These are phyloP conservation scores for Tricladium varicosporioides DNA, from an alignment of 2,329 filamentous ascomycete genomes.

Conservation along the genomic window DNA sequence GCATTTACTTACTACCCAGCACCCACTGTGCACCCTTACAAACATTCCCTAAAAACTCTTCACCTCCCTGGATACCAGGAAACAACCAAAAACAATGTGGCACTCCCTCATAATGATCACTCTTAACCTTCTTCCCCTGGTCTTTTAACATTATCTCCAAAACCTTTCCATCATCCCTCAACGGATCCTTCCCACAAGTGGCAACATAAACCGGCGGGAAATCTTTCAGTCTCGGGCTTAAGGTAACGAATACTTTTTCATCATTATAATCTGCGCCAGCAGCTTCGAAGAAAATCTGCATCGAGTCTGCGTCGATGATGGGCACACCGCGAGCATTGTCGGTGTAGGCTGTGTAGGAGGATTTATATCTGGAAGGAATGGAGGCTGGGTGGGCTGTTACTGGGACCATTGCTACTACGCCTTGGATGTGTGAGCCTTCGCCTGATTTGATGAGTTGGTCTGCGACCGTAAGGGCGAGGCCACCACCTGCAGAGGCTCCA, in stretches of 20 bases:
- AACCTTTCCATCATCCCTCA: conserved; percentile 33
- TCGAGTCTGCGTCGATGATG: conserved; percentile 18
- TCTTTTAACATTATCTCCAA: conserved; percentile 30
- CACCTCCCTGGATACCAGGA: conserved; percentile 16
- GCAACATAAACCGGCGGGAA: conserved; percentile 26
- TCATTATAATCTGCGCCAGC: conserved; percentile 15
- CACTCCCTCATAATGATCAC: conserved; percentile 30
- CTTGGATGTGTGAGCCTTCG: conserved; percentile 13
- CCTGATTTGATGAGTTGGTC: conserved; percentile 23
- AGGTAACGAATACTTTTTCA: conserved; percentile 15
- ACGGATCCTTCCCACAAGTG: conserved; percentile 30
- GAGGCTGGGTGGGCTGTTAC: conserved; percentile 23
- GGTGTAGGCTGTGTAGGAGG: conserved; percentile 20
- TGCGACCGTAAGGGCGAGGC: conserved; percentile 22
- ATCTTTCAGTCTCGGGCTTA: conserved; percentile 14
- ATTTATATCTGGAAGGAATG: conserved; percentile 17
- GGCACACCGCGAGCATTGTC: conserved; percentile 22
- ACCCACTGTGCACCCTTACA: conserved; percentile 15
- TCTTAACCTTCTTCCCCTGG: conserved; percentile 27
- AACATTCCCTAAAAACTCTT: conserved; percentile 22
- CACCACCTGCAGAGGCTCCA: conserved; percentile 27
- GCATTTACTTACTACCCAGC: neutral
- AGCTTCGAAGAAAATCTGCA: conserved; percentile 23
- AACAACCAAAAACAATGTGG: conserved; percentile 36
- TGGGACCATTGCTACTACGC: conserved; percentile 25